Base-by-base conservation (phyloP, 2,329 filamentous ascomycete species). In the Penicillium glabrum region DNA sequence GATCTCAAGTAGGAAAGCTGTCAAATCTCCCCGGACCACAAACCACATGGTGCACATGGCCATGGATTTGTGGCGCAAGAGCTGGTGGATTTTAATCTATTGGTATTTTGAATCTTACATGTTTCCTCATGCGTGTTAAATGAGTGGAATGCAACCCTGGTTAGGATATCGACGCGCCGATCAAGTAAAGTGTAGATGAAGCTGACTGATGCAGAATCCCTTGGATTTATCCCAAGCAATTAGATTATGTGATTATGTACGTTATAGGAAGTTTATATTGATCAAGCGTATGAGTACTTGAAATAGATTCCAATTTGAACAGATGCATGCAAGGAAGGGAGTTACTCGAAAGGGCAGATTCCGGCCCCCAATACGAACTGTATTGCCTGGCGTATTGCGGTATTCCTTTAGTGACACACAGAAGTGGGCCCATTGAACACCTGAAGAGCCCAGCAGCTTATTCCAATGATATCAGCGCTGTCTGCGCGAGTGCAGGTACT, bases 391-490 rank as follows among this genome's bases (percentile, higher is more conserved):
- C 29, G 46, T 41, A 50, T 27, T 49, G 33, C 26, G 31, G 31
- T 35, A 35, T 19, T 23, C 21, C 16, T 21, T 50, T 26, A 23
- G 47, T 50, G 47, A 39, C 47, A 50, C 47, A 27, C 37, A 23
- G 23, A 19, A 50, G 27, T 39, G 33, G 47, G 37, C 35, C 33
- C 47, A 26, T 37, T 39, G 23, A 41, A 23, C 21, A 21, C 16
- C 23, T 26, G 14, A 33, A 37, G 47, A 35, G 46, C 31, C 35
- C 35, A 27, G 46, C 46, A 48, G 47, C 47, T 50, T 50, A 41
- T 50, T 50, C 39, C 33, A 50, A 26, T 50, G 47, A 50, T 50
- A 50, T 50, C 47, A 50, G 47, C 47, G 33, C 46, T 33, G 46
- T 35, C 29, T 48, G 46, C 24, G 37, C 26, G 24, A 50, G 33